phyloP scores from a whole-genome alignment of 2,329 filamentous ascomycete species.

The Epichloe baconii region DNA sequence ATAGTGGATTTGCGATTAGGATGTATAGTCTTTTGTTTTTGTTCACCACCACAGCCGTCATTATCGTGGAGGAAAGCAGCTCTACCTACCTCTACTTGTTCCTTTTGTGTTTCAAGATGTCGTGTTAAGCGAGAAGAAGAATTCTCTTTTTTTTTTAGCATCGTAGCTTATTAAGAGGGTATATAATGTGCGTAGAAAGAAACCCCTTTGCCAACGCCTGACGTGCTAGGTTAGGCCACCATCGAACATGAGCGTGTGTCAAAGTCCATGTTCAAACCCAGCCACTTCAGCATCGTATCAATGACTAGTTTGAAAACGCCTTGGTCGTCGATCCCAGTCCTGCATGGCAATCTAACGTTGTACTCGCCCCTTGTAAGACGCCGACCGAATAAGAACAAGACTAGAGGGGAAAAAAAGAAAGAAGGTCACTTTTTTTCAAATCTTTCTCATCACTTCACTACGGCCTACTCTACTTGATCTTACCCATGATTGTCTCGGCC shows the following conservation, averaged over 20 bases:
- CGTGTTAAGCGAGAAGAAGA: neutral
- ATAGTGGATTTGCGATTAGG: neutral
- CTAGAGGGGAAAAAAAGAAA: neutral
- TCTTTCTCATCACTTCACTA: neutral
- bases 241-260: too few species aligned
- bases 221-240: too few species aligned
- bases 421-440: neutral
- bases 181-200: too few species aligned
- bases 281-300: too few species aligned
- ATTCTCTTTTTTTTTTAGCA: too few species aligned
- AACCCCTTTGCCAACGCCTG: too few species aligned
- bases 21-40: neutral
- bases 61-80: neutral
- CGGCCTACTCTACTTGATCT: conserved; percentile 60
- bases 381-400: neutral
- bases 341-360: too few species aligned
- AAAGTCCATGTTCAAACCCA: too few species aligned
- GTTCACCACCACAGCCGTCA: neutral
- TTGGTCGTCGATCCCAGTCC: too few species aligned
- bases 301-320: too few species aligned
- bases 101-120: neutral
- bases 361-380: too few species aligned
- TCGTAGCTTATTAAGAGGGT: too few species aligned
- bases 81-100: neutral
- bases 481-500: conserved; percentile 90